Evolutionary conservation across 495 filamentous ascomycete genomes (phyloP).

Genomic region (Cercophora samala): DNA sequence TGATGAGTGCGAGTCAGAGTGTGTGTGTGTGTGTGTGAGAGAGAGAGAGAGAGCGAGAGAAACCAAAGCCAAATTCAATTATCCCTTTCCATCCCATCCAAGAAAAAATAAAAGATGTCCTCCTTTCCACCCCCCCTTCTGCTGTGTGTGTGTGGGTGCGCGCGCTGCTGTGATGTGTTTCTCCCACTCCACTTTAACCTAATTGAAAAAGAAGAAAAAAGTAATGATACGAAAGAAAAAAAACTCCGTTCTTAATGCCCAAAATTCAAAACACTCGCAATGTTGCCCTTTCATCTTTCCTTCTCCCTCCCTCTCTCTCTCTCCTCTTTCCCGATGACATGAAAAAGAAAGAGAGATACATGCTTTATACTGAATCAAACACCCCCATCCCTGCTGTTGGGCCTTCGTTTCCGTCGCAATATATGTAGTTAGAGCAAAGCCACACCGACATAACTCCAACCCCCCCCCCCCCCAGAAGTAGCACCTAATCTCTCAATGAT

Average conservation of each 20-base stretch:
- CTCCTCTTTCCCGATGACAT: background rate
- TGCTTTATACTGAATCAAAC: background rate
- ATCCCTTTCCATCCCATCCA: background rate
- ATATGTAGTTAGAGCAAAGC: background rate
- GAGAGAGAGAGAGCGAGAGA: background rate
- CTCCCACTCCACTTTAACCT: background rate
- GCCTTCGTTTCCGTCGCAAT: background rate
- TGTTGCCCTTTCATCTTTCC: background rate
- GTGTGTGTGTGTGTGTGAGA: background rate
- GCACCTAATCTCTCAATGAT: background rate
- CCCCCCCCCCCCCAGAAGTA: background rate
- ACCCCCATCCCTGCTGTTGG: background rate
- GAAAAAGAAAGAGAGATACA: background rate
- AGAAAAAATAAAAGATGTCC: background rate
- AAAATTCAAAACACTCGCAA: background rate
- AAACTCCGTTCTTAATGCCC: background rate
- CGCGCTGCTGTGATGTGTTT: background rate
- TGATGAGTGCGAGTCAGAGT: background rate
- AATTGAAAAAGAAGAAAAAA: background rate
- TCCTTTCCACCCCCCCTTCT: background rate
- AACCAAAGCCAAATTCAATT: background rate
- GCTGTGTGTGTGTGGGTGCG: background rate
- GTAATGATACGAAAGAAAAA: background rate
- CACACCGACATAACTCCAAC: background rate
- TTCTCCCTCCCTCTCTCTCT: background rate